Base-by-base conservation (phyloP, 768 basidiomycete genomes). In the Scleroderma bovista region DNA sequence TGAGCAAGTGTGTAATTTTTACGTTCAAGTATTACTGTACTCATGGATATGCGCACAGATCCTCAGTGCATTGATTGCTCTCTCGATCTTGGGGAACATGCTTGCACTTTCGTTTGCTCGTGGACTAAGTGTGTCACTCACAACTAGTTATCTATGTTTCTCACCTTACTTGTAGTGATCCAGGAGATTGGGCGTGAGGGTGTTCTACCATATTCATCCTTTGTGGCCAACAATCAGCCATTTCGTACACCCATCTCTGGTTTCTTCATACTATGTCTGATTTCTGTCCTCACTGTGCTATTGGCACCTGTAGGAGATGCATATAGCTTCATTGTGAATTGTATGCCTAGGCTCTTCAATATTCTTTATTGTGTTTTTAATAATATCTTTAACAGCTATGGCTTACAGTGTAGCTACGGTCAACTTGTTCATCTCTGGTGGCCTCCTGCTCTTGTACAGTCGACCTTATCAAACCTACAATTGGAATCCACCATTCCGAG, bases 111-210 rank as follows among this genome's bases (percentile, higher is more conserved):
- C 84, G 51, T 89, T 87, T 57, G 63, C 77, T 1, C 82, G 86
- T 59, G 81, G 83, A 13, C 71, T 85, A 74, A 78, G 84, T 84
- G 56, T 16, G 49, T 42, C 19, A 2, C 15, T 24, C 20, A 24
- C 22, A 10, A 1, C n/a, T 63, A 61, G 41, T 60, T 6, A 9
- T 37, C 26, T 32, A 42, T 3, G 22, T 13, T 19, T 24, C 22
- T 33, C 8, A 23, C 20, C 19, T 16, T 37, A 51, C 1, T 60
- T 56, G 56, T 12, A 60, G 19, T 13, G 19, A 13, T 37, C 9
- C 86, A 88, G 60, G 86, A 87, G 61, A 71, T 87, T 3, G 86
- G 85, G 0, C 73, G 84, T 13, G 85, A 88, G 57, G 86, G 83
- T 1, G 71, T 86, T 20, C 68, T 88, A 8, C 86, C 86, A 0